Evolutionary conservation across 371 early-diverging fungal species (phyloP).

Genomic region (Chytridiales sp.): DNA sequence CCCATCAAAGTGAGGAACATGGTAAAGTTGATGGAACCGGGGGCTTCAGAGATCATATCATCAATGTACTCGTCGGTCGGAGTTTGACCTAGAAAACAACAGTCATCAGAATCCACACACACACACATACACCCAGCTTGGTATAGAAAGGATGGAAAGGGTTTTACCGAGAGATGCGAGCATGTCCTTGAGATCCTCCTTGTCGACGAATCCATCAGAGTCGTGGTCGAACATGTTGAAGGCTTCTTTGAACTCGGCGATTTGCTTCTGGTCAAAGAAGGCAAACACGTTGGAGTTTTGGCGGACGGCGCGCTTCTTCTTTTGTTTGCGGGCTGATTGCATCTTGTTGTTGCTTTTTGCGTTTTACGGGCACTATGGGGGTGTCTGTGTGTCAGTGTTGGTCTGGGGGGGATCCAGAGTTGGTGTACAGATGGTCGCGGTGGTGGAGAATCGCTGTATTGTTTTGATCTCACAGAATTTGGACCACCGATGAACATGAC

Average conservation of each 20-base stretch:
- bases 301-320: conserved; percentile 85
- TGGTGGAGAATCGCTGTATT: no score
- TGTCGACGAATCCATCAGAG: conserved; percentile 53
- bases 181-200: conserved; percentile 88
- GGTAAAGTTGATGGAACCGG: conserved; percentile 87
- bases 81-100: conserved; percentile 60
- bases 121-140: neutral
- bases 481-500: no score
- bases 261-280: conserved; percentile 96
- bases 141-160: neutral
- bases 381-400: no score
- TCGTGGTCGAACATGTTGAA: conserved; percentile 93
- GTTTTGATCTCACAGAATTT: no score
- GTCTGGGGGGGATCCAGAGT: no score
- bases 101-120: neutral
- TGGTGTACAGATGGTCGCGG: no score
- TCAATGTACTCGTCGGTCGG: conserved; percentile 84
- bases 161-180: conserved; percentile 67
- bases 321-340: conserved; percentile 52
- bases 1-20: conserved; percentile 93
- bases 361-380: no score
- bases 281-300: conserved; percentile 99
- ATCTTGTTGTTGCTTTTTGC: neutral
- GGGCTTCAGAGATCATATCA: conserved; percentile 88
- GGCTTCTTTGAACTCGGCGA: conserved; percentile 92